Conservation (phyloP, 1,284 basidiomycete species). For the Prillingera fragicola region DNA sequence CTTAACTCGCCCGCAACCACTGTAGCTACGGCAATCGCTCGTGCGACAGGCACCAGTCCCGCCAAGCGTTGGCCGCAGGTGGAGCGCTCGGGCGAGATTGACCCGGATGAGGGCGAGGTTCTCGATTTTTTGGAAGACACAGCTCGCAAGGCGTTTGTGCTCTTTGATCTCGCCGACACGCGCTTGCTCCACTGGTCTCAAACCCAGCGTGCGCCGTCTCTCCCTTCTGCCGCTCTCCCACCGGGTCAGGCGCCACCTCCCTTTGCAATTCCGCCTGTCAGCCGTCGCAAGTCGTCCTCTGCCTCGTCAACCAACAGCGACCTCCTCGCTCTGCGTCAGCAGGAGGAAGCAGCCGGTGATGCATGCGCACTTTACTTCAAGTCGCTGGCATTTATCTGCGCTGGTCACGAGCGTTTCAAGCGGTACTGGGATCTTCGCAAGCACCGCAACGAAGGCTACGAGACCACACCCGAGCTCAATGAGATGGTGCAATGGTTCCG, state of each 20-base stretch:
- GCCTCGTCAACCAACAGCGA: constrained; percentile 33
- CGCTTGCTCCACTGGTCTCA: constrained; percentile 63
- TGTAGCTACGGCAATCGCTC: constrained; percentile 38
- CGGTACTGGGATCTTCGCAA: constrained; percentile 47
- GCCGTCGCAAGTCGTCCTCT: constrained; percentile 26
- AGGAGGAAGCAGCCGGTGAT: constrained; percentile 69
- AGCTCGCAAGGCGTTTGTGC: constrained; percentile 89
- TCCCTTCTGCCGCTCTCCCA: neutral
- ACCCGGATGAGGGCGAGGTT: constrained; percentile 75
- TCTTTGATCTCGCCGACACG: constrained; percentile 88
- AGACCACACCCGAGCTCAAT: constrained; percentile 52
- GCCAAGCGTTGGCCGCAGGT: constrained; percentile 31
- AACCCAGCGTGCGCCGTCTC: constrained; percentile 2
- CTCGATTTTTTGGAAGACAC: constrained; percentile 73
- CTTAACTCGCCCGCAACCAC: constrained; percentile 60
- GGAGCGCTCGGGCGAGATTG: constrained; percentile 43
- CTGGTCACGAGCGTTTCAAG: constrained; percentile 65
- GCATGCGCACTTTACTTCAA: constrained; percentile 88
- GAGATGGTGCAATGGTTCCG: constrained; percentile 57
- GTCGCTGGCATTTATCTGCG: constrained; percentile 84
- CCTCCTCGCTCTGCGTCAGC: constrained; percentile 59
- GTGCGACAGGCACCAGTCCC: constrained; percentile 33
- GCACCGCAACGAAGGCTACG: constrained; percentile 23
- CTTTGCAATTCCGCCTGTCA: constrained; percentile 13
- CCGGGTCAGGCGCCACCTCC: constrained; percentile 20